These are phyloP conservation scores for Phytophthora podocarpi DNA, from an alignment of 352 stramenopile genomes.

Conservation along the genomic window DNA sequence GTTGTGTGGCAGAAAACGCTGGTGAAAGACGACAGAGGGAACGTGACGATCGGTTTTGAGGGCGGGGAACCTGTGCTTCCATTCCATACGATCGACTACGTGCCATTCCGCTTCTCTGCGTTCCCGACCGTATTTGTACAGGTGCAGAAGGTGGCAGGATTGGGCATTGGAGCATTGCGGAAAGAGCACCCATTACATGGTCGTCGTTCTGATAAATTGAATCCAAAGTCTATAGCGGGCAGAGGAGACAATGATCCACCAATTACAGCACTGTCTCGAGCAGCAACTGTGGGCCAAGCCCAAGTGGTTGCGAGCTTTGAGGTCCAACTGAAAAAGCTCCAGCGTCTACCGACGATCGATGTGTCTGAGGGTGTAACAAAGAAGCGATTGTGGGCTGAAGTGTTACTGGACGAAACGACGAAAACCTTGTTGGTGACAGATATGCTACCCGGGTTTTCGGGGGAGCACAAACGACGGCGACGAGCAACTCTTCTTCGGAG, in stretches of 20 bases:
- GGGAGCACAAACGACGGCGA: conserved; percentile 69
- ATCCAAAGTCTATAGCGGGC: conserved; percentile 5
- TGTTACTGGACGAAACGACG: conserved; percentile 76
- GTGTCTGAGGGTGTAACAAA: conserved; percentile 65
- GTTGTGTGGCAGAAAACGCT: conserved; percentile 85
- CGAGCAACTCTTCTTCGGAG: conserved; percentile 71
- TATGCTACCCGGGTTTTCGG: conserved; percentile 75
- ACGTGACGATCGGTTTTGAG: conserved; percentile 57
- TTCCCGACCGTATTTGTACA: conserved; percentile 76
- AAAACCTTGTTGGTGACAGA: conserved; percentile 85
- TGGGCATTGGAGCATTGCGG: conserved; percentile 37
- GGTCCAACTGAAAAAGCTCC: conserved; percentile 79
- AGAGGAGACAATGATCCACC: conserved; percentile 4
- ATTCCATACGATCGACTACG: conserved; percentile 83
- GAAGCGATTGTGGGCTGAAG: conserved; percentile 77
- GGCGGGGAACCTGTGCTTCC: conserved; percentile 71
- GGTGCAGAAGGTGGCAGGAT: conserved; percentile 66
- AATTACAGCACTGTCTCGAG: conserved; percentile 28
- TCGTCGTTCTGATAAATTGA: conserved; percentile 6
- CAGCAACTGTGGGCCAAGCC: conserved; percentile 28
- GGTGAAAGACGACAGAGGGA: conserved; percentile 54
- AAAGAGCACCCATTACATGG: conserved; percentile 31
- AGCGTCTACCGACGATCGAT: conserved; percentile 81
- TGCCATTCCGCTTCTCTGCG: conserved; percentile 71
- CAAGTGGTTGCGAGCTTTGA: conserved; percentile 78